Conservation (phyloP, 495 filamentous ascomycete species). For the Rostrohypoxylon terebratum region DNA sequence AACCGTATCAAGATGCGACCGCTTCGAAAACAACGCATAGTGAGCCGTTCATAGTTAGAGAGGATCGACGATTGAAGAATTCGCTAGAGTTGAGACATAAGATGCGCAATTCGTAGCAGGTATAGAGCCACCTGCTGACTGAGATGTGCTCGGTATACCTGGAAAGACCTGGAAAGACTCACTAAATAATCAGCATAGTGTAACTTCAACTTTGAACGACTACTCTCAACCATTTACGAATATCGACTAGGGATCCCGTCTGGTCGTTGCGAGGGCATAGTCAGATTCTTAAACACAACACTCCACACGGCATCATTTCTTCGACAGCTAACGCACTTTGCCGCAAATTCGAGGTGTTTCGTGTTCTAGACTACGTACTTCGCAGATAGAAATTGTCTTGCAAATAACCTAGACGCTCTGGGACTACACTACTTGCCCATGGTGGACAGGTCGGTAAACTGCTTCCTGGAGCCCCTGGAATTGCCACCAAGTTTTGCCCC, state of each 20-base stretch:
- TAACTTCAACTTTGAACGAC: not conserved
- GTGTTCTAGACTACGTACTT: not conserved
- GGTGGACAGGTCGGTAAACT: not conserved
- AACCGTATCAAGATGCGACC: not conserved
- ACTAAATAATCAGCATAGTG: not conserved
- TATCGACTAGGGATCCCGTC: not conserved
- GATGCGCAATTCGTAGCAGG: constrained; percentile 2
- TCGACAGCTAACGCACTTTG: not conserved
- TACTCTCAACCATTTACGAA: not conserved
- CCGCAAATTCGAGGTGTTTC: constrained; percentile 1
- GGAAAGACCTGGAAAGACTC: not conserved
- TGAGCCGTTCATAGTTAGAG: not conserved
- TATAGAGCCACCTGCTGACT: not conserved
- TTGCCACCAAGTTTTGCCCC: not conserved
- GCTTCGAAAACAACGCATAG: not conserved
- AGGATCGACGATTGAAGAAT: not conserved
- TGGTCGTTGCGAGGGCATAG: not conserved
- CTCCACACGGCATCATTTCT: not conserved
- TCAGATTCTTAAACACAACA: constrained; percentile 18
- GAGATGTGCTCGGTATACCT: not conserved
- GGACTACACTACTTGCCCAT: not conserved
- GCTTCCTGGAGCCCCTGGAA: not conserved
- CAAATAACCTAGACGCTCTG: not conserved
- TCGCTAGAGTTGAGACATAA: not conserved
- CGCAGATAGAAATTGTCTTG: not conserved